Evolutionary conservation across 2,329 filamentous ascomycete genomes (phyloP), one percentile per base, ranked within the genome.

Genomic region (Huntiella abstrusa): DNA sequence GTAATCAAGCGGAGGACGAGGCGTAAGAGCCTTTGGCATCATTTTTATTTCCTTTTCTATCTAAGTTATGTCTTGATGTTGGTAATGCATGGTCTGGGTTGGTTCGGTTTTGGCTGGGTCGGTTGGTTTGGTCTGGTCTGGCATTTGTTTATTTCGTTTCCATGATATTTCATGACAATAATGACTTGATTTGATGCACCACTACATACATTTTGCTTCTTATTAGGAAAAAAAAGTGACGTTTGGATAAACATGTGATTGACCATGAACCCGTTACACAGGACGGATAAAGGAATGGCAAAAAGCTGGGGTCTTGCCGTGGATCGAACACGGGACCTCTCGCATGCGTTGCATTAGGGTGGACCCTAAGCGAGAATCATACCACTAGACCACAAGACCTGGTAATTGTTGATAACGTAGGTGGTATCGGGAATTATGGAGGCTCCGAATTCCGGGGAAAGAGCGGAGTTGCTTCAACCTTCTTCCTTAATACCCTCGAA

Each of bases 331-430:
- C 53, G 52, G 52, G 52, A 51, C 52, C 52, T 54, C 52, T 51
- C 52, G 51, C 52, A 54, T 44, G 45, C 41, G 5, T 33, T 50
- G 47, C 37, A 58, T 46, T 53, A 58, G 60, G 60, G 59, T 62
- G 52, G 46, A 58, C 73, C 73, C 73, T 77, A 76, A 76, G 73
- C 73, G 71, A 74, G 72, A 76, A 77, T 75, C 71, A 76, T 77
- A 76, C 73, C 73, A 70, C 73, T 75, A 75, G 71, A 74, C 70
- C 70, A 73, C 35, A 13, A 37, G 35, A 37, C 39, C 19, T 7
- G 22, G 22, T 28, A 28, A 28, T 10, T 28, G 22, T 10, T 28
- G 22, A 28, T 7, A 3, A 10, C 8, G 1, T 0, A 28, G 22
- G 22, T 7, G 22, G 22, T 28, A 28, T 8, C 22, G 22, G 22